Evolutionary conservation across 441 rosid genomes (phyloP), one percentile per base, ranked within the genome.

Genomic region (Melastoma candidum): DNA sequence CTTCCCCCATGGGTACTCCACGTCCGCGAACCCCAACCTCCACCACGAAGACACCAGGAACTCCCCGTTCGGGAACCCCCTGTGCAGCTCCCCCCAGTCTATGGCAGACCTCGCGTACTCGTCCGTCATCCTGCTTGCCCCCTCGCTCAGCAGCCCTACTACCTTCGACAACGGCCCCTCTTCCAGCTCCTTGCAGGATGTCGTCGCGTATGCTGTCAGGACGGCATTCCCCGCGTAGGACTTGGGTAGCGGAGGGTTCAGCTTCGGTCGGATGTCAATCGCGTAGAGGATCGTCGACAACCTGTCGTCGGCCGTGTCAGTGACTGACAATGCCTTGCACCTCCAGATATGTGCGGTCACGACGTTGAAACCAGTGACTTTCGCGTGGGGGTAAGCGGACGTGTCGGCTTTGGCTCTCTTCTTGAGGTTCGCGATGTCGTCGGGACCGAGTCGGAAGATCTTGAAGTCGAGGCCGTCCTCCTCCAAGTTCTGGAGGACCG

Each of bases 1-100:
- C 56, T 48, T 71, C 1, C 95, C 97, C 97, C 97, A 85, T 4
- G 93, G 97, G 64, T 78, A 88, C 43, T 74, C 83, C 65, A 85
- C 90, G 2, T 83, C 78, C 0, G 77, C 69, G 50, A 88, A 85
- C 55, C 95, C 96, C 1, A 88, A 74, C 59, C 66, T 80, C 95
- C 95, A 83, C 95, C 97, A 85, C 0, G 92, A 85, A 5, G 93
- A 81, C 52, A 85, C 67, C 72, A 83, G 63, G 44, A 80, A 63
- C 59, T 88, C 90, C 6, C 97, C 97, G 36, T 77, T 56, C 0
- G 96, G 95, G 53, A 74, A 78, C 41, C 96, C 96, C 57, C 65
- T 70, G 66, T 82, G 36, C 0, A 77, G 53, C 71, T 87, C 87
- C 11, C 94, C 94, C 90, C 90, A 87, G 22, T 87, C 96, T 14